A percentile compares a stretch with the other conserved stretches of the same genome.
Evolutionary conservation across 148 eudicot species (phyloP).

Genomic region (Persicaria tinctoria): DNA sequence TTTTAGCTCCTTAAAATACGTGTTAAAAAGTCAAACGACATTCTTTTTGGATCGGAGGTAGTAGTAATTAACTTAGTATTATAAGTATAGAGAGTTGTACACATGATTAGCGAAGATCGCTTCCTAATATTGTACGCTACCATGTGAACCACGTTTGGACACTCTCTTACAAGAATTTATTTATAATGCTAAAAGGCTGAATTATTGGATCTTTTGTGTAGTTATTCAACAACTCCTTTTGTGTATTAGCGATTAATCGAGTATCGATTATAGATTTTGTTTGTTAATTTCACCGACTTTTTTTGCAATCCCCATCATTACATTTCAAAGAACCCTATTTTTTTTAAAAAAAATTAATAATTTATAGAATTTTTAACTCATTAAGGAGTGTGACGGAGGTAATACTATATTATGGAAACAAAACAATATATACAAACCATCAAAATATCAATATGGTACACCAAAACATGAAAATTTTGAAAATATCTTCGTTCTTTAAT

Average conservation of each 20-base stretch:
- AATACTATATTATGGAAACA: too few relatives aligned
- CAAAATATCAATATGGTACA: not conserved
- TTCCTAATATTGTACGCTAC: not conserved
- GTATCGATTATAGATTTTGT: not conserved
- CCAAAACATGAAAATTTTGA: not conserved
- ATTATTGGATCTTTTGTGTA: not conserved
- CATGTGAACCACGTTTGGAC: slow-evolving; percentile 1
- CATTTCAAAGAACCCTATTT: too few relatives aligned
- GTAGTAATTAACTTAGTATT: not conserved
- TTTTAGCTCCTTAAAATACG: too few relatives aligned
- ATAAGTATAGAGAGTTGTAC: not conserved
- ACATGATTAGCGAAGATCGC: not conserved
- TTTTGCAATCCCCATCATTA: too few relatives aligned
- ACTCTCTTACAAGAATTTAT: not conserved
- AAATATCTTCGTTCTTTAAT: not conserved
- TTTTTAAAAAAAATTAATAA: too few relatives aligned
- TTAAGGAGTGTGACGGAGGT: too few relatives aligned
- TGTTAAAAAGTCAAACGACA: too few relatives aligned
- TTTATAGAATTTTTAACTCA: too few relatives aligned
- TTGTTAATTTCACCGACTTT: too few relatives aligned
- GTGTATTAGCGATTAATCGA: not conserved
- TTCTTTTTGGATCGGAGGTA: too few relatives aligned
- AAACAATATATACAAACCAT: not conserved
- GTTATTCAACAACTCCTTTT: not conserved
- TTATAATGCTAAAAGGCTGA: not conserved